phyloP scores from a whole-genome alignment of 2,329 filamentous ascomycete species.

The Dothidotthia symphoricarpi region DNA sequence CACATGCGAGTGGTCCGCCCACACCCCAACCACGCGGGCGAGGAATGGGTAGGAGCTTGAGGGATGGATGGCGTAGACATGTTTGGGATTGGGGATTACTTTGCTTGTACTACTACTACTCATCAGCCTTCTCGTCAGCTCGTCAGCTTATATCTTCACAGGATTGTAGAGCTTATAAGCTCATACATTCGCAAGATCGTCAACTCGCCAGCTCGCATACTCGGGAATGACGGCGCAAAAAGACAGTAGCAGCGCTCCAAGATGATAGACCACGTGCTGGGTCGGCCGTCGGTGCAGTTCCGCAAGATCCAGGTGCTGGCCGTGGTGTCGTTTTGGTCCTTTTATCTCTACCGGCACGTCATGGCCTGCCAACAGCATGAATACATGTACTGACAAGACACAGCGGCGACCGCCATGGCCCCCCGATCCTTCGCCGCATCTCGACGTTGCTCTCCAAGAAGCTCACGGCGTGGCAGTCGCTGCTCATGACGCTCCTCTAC shows the following conservation, averaged over 20 bases:
- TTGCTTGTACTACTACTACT: no score
- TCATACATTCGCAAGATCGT: background rate
- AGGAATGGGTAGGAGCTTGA: no score
- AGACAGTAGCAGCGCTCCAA: conserved; percentile 1
- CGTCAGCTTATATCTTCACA: no score
- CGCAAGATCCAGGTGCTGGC: conserved; percentile 88
- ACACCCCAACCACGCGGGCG: no score
- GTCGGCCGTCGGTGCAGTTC: conserved; percentile 85
- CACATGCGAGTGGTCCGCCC: conserved; percentile 10
- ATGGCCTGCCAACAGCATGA: background rate
- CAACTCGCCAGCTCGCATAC: no score
- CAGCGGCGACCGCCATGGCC: conserved; percentile 84
- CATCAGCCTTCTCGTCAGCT: no score
- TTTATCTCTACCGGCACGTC: conserved; percentile 72
- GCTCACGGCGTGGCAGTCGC: conserved; percentile 85
- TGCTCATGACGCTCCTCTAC: conserved; percentile 83
- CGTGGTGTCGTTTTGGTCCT: conserved; percentile 87
- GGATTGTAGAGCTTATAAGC: conserved; percentile 2
- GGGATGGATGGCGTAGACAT: no score
- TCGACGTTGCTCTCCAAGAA: conserved; percentile 68
- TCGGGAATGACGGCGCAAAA: no score
- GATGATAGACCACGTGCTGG: conserved; percentile 77
- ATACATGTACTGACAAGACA: conserved; percentile 13
- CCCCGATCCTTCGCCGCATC: conserved; percentile 68
- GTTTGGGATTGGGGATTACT: no score